Evolutionary conservation across 1,284 basidiomycete genomes (phyloP).

Genomic region (Kalmanozyma brasiliensis): DNA sequence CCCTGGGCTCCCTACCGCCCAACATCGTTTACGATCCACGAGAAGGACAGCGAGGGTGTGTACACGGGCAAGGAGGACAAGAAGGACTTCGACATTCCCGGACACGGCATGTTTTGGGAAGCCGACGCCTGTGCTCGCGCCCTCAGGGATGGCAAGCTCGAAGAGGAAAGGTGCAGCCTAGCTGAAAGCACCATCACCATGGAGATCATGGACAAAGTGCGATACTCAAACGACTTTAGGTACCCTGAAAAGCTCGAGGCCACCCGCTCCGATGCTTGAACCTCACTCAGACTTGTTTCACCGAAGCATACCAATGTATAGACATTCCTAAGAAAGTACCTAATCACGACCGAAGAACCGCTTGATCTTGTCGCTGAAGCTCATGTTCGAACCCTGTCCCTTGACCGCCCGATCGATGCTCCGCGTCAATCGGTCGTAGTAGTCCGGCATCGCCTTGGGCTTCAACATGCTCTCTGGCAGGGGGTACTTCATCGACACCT

Average conservation of each 20-base stretch:
- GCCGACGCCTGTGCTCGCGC: slow-evolving; percentile 86
- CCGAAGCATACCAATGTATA: background rate
- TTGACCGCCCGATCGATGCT: slow-evolving; percentile 43
- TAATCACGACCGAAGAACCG: slow-evolving; percentile 53
- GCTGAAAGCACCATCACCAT: slow-evolving; percentile 39
- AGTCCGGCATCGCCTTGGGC: slow-evolving; percentile 54
- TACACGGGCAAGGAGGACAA: slow-evolving; percentile 39
- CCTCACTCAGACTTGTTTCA: background rate
- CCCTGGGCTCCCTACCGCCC: slow-evolving; percentile 74
- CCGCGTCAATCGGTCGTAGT: slow-evolving; percentile 54
- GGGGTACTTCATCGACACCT: slow-evolving; percentile 43
- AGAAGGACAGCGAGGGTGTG: slow-evolving; percentile 46
- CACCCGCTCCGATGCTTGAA: background rate
- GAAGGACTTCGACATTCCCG: slow-evolving; percentile 73
- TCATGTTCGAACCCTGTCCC: slow-evolving; percentile 43
- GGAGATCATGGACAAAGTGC: slow-evolving; percentile 57
- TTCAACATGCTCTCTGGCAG: slow-evolving; percentile 48
- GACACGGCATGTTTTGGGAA: slow-evolving; percentile 68
- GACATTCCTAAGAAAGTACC: too few species aligned
- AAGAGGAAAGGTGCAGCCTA: slow-evolving; percentile 79
- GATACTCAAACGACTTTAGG: slow-evolving; percentile 23
- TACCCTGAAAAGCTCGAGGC: slow-evolving; percentile 46
- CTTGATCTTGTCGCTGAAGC: slow-evolving; percentile 38
- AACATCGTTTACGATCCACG: slow-evolving; percentile 40
- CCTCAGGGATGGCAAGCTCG: slow-evolving; percentile 78